Conservation (phyloP, 1,284 basidiomycete genomes). For the Caloboletus firmus region DNA sequence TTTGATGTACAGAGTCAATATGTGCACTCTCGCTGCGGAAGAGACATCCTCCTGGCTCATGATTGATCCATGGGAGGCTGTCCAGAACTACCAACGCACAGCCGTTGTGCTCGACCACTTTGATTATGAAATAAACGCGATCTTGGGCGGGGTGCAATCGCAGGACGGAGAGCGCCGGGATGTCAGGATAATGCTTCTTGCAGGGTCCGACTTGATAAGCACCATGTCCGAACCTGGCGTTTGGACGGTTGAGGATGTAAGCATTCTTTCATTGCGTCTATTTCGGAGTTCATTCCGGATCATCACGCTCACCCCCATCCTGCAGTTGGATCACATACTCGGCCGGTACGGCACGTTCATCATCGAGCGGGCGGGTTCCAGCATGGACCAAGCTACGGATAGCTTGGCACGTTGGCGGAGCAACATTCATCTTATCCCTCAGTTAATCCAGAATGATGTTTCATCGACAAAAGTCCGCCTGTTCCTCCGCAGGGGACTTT, state of each 20-base stretch:
- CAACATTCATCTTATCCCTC: slow-evolving; percentile 93
- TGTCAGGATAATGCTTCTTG: slow-evolving; percentile 88
- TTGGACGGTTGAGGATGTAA: slow-evolving; percentile 91
- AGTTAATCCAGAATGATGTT: slow-evolving; percentile 98
- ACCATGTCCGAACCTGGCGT: slow-evolving; percentile 99
- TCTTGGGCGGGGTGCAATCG: slow-evolving; percentile 69
- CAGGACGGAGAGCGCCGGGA: slow-evolving; percentile 62
- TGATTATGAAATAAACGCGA: slow-evolving; percentile 87
- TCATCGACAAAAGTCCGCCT: slow-evolving; percentile 92
- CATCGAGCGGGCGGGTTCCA: slow-evolving; percentile 92
- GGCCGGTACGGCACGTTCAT: slow-evolving; percentile 94
- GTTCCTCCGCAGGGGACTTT: slow-evolving; percentile 90
- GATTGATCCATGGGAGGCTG: slow-evolving; percentile 97
- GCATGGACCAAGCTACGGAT: slow-evolving; percentile 82
- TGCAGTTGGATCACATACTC: slow-evolving; percentile 90
- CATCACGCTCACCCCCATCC: slow-evolving; percentile 12
- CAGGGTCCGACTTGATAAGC: slow-evolving; percentile 95
- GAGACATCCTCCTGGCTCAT: slow-evolving; percentile 81
- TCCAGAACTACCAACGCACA: slow-evolving; percentile 92
- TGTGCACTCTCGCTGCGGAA: slow-evolving; percentile 86
- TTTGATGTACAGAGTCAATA: slow-evolving; percentile 62
- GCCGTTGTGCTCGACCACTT: slow-evolving; percentile 97
- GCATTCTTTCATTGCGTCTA: slow-evolving; percentile 30
- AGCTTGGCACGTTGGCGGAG: slow-evolving; percentile 75
- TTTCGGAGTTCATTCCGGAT: slow-evolving; percentile 13